Conservation (phyloP, 2,329 filamentous ascomycete genomes). For the Emmonsiellopsis sp. region DNA sequence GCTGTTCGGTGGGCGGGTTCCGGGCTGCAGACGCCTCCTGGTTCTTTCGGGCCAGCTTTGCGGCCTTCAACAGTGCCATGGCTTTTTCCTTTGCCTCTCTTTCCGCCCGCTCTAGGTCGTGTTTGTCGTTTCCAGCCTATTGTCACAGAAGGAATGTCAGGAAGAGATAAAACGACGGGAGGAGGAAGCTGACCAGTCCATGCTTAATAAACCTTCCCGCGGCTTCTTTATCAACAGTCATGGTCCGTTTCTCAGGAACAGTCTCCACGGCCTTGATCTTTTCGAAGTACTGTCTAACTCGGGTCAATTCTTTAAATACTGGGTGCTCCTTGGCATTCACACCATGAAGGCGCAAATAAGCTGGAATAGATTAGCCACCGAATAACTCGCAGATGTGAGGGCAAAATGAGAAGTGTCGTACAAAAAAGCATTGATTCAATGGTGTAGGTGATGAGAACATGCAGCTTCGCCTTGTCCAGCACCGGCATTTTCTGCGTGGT, state of each 20-base stretch:
- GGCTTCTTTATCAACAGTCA: constrained; percentile 64
- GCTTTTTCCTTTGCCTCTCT: constrained; percentile 43
- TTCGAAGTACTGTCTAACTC: constrained; percentile 82
- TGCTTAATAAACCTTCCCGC: constrained; percentile 74
- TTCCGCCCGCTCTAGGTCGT: constrained; percentile 42
- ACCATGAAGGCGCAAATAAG: constrained; percentile 69
- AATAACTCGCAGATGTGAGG: neutral
- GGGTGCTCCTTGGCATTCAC: constrained; percentile 75
- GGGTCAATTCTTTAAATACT: constrained; percentile 74
- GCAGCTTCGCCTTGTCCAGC: constrained; percentile 91
- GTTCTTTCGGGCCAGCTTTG: constrained; percentile 27
- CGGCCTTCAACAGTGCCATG: constrained; percentile 40
- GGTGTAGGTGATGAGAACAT: constrained; percentile 77
- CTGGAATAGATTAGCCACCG: constrained; percentile 30
- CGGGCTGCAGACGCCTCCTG: constrained; percentile 19
- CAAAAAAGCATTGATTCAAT: constrained; percentile 87
- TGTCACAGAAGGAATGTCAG: neutral
- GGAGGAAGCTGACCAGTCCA: constrained; percentile 52
- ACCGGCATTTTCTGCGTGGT: constrained; percentile 72
- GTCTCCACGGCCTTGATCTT: constrained; percentile 77
- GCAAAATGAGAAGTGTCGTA: constrained; percentile 32
- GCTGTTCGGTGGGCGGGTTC: constrained; percentile 5
- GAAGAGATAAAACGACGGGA: neutral
- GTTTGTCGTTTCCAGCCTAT: constrained; percentile 42
- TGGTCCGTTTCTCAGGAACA: constrained; percentile 46